These are phyloP conservation scores for Forsythia suspensa DNA, from an alignment of 257 asterid species.

Conservation along the genomic window DNA sequence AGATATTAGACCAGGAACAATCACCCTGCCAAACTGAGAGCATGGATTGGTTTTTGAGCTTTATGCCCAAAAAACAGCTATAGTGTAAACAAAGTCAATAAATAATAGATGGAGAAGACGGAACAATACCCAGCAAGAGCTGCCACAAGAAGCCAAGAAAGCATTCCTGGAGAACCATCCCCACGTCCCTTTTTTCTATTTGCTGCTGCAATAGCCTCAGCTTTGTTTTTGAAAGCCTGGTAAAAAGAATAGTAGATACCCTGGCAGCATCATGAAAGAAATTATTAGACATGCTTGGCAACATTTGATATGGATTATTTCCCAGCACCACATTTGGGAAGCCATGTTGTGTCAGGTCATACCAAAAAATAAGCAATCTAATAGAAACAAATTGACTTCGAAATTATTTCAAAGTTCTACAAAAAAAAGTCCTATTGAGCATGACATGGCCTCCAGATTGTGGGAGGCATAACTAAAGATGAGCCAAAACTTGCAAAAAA, in stretches of 20 bases:
- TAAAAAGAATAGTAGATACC: slow-evolving; percentile 83
- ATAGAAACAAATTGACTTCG: neutral
- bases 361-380: neutral
- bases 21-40: neutral
- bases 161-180: slow-evolving; percentile 89
- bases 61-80: neutral
- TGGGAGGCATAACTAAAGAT: neutral
- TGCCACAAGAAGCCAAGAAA: slow-evolving; percentile 91
- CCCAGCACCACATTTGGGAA: neutral
- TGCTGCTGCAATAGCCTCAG: slow-evolving; percentile 65
- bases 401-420: neutral
- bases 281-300: slow-evolving; percentile 13
- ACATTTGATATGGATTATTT: neutral
- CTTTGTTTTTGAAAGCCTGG: slow-evolving; percentile 90
- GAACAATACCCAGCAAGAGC: slow-evolving; percentile 79
- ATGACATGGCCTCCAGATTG: neutral
- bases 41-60: neutral
- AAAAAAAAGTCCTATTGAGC: neutral
- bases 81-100: slow-evolving; percentile 1
- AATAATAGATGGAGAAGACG: neutral
- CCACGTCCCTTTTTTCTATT: slow-evolving; percentile 65
- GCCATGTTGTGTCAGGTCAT: neutral
- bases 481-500: neutral
- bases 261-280: slow-evolving; percentile 46
- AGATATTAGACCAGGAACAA: neutral